Evolutionary conservation across 2,329 filamentous ascomycete genomes (phyloP), one percentile per base, ranked within the genome.

Genomic region (Diaporthe capsici): DNA sequence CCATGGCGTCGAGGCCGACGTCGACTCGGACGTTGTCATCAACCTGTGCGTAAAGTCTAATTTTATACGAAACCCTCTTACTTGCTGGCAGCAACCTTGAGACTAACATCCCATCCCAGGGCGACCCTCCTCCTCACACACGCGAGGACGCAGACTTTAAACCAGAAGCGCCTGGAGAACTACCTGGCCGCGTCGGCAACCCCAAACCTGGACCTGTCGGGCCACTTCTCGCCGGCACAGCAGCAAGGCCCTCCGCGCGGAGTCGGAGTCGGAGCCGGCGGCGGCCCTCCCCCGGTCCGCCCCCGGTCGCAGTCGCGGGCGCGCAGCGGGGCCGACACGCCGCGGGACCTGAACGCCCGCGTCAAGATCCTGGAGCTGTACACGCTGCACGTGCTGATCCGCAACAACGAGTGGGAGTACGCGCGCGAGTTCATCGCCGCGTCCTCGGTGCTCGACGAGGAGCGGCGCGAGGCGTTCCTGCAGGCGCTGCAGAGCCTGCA

Each of bases 381-480:
- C 84, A 97, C 95, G 1, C 89, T 99, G 6, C 97, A 99, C 82
- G 95, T 98, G 10, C 91, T 99, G n/a, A 92, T 96, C 7, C 91
- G 95, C 72, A 98, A 98, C 80, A 92, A 95, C 74, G 95, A 98
- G 85, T 99, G 97, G 97, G 95, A 98, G 75, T 98, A 98, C 80
- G 95, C 97, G 5, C 91, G 92, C 76, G 94, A 98, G 80, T 98
- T 98, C 83, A 97, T 98, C 81, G 92, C 89, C 80, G 91, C 95
- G 81, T 97, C 93, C 83, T 92, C 96, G 63, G 92, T 98, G 37
- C 89, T 99, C 1, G 96, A 98, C 82, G 96, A 98, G 71, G 97
- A 98, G 85, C 91, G 95, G 60, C 92, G 95, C 77, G 95, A 98
- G 80, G 93, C 94, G 0, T 98, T 98, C 83, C 86, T 98, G 22